A percentile compares a stretch with the other conserved stretches of the same genome.
Evolutionary conservation across 1,284 basidiomycete species (phyloP).

Genomic region (Cryptococcus maquisensis): DNA sequence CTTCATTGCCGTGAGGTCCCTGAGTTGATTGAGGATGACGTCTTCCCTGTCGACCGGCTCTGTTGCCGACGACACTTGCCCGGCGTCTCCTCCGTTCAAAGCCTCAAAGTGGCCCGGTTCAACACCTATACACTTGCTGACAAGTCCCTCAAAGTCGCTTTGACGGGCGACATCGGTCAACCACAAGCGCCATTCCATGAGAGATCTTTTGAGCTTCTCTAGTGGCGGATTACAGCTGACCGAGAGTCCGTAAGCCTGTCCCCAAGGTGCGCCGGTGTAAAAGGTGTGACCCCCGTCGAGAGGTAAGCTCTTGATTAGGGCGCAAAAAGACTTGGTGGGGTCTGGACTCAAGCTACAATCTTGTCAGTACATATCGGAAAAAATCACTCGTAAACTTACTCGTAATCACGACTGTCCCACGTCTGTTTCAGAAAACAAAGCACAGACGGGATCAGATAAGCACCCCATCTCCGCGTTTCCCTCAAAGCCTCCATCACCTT

Average conservation of each 20-base stretch:
- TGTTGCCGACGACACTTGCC: not conserved
- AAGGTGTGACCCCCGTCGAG: conserved; percentile 23
- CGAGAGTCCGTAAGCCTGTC: conserved; percentile 24
- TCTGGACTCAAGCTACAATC: conserved; percentile 25
- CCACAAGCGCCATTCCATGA: conserved; percentile 28
- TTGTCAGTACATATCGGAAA: not conserved
- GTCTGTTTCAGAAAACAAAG: conserved; percentile 26
- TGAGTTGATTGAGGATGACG: conserved; percentile 20
- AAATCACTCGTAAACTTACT: conserved; percentile 8
- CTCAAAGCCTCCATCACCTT: conserved; percentile 27
- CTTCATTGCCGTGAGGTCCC: conserved; percentile 30
- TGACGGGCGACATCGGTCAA: conserved; percentile 9
- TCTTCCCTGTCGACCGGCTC: conserved; percentile 10
- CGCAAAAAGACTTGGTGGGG: conserved; percentile 17
- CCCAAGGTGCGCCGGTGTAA: conserved; percentile 14
- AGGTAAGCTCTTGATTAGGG: conserved; percentile 20
- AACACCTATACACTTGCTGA: conserved; percentile 16
- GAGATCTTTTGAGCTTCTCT: conserved; percentile 11
- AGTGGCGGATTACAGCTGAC: conserved; percentile 27
- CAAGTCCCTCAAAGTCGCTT: conserved; percentile 16
- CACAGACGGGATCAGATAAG: conserved; percentile 31
- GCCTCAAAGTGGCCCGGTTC: conserved; percentile 3
- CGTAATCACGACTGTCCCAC: conserved; percentile 5
- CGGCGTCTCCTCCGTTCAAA: not conserved
- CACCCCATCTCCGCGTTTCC: conserved; percentile 23